Percentiles rank a stretch among this genome's conserved stretches.
Conservation (phyloP, 1,284 basidiomycete genomes). For the Cryptococcus sp. region DNA sequence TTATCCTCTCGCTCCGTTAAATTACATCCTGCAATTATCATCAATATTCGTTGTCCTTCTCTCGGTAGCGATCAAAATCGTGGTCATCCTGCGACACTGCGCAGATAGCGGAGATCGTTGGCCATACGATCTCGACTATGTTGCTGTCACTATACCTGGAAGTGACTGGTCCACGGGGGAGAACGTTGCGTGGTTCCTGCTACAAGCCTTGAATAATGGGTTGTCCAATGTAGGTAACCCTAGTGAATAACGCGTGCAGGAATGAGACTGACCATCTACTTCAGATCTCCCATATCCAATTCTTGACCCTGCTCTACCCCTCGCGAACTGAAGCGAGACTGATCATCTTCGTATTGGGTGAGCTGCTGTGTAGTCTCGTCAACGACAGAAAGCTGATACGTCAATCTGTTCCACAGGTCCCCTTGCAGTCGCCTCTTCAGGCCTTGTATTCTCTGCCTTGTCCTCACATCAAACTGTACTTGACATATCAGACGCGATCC, state of each 20-base stretch:
- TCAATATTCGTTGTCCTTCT: slow-evolving; percentile 78
- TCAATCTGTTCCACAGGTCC: slow-evolving; percentile 60
- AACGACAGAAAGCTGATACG: slow-evolving; percentile 3
- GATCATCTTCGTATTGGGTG: slow-evolving; percentile 81
- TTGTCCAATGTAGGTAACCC: slow-evolving; percentile 71
- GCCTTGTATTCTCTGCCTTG: slow-evolving; percentile 81
- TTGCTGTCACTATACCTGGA: slow-evolving; percentile 78
- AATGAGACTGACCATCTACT: slow-evolving; percentile 1
- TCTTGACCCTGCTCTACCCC: slow-evolving; percentile 92
- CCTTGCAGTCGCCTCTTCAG: slow-evolving; percentile 78
- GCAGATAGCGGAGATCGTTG: slow-evolving; percentile 68
- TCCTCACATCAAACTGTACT: slow-evolving; percentile 57
- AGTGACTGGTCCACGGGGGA: slow-evolving; percentile 67
- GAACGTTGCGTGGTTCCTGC: slow-evolving; percentile 77
- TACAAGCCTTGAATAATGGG: slow-evolving; percentile 81
- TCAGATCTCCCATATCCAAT: slow-evolving; percentile 96
- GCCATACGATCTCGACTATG: slow-evolving; percentile 94
- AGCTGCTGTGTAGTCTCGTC: slow-evolving; percentile 15
- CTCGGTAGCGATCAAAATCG: slow-evolving; percentile 72
- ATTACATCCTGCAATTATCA: slow-evolving; percentile 84
- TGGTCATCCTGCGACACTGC: slow-evolving; percentile 68
- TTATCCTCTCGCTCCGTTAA: slow-evolving; percentile 86
- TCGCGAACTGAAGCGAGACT: slow-evolving; percentile 86
- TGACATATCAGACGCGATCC: slow-evolving; percentile 71
- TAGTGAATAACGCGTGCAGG: not conserved